These are phyloP conservation scores for Plasmopara halstedii DNA, from an alignment of 352 stramenopile genomes.

Conservation along the genomic window DNA sequence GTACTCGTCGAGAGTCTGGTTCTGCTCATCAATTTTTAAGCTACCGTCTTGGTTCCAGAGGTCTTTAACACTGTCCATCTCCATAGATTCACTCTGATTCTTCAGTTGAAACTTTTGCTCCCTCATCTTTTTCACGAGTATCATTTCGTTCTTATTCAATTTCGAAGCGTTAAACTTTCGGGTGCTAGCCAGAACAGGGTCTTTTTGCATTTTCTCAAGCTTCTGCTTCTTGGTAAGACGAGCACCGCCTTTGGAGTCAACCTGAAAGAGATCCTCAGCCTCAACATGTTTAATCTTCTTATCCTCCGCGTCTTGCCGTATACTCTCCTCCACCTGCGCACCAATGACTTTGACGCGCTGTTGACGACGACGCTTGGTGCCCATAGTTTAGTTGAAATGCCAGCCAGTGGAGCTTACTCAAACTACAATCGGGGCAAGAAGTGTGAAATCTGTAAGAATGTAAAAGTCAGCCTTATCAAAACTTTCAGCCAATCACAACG, in stretches of 20 bases:
- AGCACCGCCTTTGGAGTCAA: constrained; percentile 61
- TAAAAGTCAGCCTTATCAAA: neutral
- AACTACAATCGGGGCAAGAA: neutral
- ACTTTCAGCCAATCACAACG: neutral
- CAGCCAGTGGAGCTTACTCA: constrained; percentile 11
- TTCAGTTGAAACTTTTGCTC: constrained; percentile 11
- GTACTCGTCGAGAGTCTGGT: constrained; percentile 47
- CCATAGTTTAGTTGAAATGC: constrained; percentile 34
- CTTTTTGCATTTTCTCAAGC: constrained; percentile 50
- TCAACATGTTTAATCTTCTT: constrained; percentile 71
- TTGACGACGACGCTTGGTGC: constrained; percentile 40
- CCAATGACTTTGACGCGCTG: constrained; percentile 64
- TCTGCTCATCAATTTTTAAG: constrained; percentile 27
- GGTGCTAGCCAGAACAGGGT: constrained; percentile 56
- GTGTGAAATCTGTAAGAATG: neutral
- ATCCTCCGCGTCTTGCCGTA: constrained; percentile 67
- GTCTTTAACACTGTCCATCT: constrained; percentile 11
- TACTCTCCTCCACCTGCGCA: constrained; percentile 65
- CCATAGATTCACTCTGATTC: constrained; percentile 9
- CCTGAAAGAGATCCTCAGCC: constrained; percentile 70
- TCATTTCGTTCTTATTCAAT: constrained; percentile 44
- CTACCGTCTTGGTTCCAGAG: constrained; percentile 45
- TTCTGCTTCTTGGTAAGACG: constrained; percentile 68
- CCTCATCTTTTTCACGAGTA: constrained; percentile 55
- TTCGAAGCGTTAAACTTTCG: constrained; percentile 64